Evolutionary conservation across 1,284 basidiomycete genomes (phyloP).

Genomic region (Ceratobasidium sp.): DNA sequence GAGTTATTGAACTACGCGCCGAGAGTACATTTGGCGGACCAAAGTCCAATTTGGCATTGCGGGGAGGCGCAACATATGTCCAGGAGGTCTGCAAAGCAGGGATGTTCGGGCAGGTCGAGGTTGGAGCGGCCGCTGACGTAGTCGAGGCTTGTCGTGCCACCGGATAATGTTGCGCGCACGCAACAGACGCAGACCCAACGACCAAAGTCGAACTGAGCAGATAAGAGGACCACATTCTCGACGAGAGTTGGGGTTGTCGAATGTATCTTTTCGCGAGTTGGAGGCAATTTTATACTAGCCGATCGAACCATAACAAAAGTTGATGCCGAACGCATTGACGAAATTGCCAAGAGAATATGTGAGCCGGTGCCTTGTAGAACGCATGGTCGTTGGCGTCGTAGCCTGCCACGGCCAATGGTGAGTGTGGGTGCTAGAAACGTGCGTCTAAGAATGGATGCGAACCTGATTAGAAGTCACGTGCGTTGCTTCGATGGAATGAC

Average conservation of each 20-base stretch:
- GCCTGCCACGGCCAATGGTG: conserved; percentile 2
- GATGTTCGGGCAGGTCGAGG: conserved; percentile 20
- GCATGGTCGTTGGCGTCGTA: neutral
- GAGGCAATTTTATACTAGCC: neutral
- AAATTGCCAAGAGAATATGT: conserved; percentile 21
- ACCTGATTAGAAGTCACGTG: conserved; percentile 32
- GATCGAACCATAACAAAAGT: neutral
- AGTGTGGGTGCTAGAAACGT: neutral
- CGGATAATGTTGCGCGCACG: conserved; percentile 25
- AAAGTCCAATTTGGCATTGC: conserved; percentile 35
- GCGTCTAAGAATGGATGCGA: neutral
- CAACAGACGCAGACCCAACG: conserved; percentile 24
- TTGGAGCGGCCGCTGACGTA: neutral
- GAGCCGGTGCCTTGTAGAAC: conserved; percentile 1
- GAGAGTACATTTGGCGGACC: conserved; percentile 27
- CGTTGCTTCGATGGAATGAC: too few species aligned
- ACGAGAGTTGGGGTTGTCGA: neutral
- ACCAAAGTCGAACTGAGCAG: conserved; percentile 5
- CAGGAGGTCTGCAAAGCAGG: conserved; percentile 32
- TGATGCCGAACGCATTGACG: neutral
- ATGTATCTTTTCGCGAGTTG: neutral
- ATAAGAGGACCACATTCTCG: conserved; percentile 27
- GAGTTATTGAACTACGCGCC: neutral
- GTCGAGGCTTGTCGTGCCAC: conserved; percentile 18
- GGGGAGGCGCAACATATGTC: conserved; percentile 33